Evolutionary conservation across 2,329 filamentous ascomycete species (phyloP).

Genomic region (Corinectria fuckeliana): DNA sequence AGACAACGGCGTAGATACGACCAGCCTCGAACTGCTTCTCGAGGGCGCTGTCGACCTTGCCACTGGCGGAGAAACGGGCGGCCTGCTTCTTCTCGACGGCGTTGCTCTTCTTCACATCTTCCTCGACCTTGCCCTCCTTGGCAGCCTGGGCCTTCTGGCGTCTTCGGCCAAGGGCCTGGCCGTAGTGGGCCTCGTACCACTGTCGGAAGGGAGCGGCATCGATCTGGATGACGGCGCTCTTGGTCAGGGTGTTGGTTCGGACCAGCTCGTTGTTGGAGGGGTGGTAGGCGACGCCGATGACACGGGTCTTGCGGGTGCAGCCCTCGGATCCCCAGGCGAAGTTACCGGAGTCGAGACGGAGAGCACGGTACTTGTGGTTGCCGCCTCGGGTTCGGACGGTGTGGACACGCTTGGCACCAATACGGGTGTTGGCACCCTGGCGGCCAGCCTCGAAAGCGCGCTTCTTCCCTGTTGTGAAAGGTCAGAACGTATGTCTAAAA

Average conservation of each 20-base stretch:
- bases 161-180: slow-evolving; percentile 84
- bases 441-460: slow-evolving; percentile 99
- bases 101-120: slow-evolving; percentile 93
- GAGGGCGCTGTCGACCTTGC: slow-evolving; percentile 91
- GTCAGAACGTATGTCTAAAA: slow-evolving; percentile 73
- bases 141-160: slow-evolving; percentile 80
- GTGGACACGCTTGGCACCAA: slow-evolving; percentile 95
- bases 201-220: slow-evolving; percentile 99
- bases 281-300: slow-evolving; percentile 98
- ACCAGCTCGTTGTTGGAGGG: slow-evolving; percentile 99
- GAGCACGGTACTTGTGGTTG: slow-evolving; percentile 99
- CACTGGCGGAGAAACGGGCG: slow-evolving; percentile 77
- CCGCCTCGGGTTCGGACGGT: slow-evolving; percentile 96
- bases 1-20: slow-evolving; percentile 92
- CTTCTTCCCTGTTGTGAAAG: slow-evolving; percentile 83
- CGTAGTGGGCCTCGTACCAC: slow-evolving; percentile 99
- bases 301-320: slow-evolving; percentile 97
- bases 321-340: slow-evolving; percentile 99
- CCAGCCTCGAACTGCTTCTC: slow-evolving; percentile 99
- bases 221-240: slow-evolving; percentile 97
- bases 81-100: slow-evolving; percentile 96
- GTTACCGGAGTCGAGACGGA: slow-evolving; percentile 98
- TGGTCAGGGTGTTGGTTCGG: slow-evolving; percentile 99
- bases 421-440: slow-evolving; percentile 99
- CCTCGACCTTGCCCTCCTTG: slow-evolving; percentile 65